Evolutionary conservation across 495 filamentous ascomycete species (phyloP), one percentile per base, ranked within the genome.

Genomic region (Hypoxylon subgilvum): DNA sequence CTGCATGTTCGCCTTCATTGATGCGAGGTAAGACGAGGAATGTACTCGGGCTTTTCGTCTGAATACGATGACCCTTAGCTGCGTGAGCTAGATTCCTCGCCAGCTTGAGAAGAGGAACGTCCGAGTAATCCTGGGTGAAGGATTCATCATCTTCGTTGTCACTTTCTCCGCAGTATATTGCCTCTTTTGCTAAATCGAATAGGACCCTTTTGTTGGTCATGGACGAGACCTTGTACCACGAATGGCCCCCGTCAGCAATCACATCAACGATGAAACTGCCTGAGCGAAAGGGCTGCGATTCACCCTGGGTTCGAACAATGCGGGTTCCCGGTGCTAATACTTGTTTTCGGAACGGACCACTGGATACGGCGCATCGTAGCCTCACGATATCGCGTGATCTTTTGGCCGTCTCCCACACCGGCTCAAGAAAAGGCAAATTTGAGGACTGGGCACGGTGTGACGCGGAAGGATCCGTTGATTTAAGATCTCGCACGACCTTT

Each of bases 211-310:
- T 68, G 30, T 70, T 70, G 7, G 65, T 68, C 57, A 66, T 68
- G 2, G 65, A 68, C 0, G 67, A 70, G 23, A 70, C 55, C 40
- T 68, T 70, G 36, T 61, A 68, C 67, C 67, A 70, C 3, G 61
- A 63, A 22, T 60, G 48, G 2, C 67, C 67, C 1, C 67, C 67
- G 42, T 70, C 65, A 9, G 61, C 60, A 8, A 70, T 50, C 10
- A 70, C 52, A 40, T 70, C 67, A 22, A 70, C 58, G n/a, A 67
- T 46, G 12, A 67, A 52, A 23, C 38, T 63, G 13, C 63, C 57
- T n/a, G 54, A 61, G 7, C 55, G 57, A 17, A 51, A 51, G 3
- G 67, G 54, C 12, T 63, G 57, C 10, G 67, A 68, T 40, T 58
- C 61, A 17, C 67, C 67, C 44, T 65, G 65, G 6, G 57, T 70